These are phyloP conservation scores for Tuber microsphaerosporum DNA, from an alignment of 495 filamentous ascomycete genomes.

Conservation along the genomic window DNA sequence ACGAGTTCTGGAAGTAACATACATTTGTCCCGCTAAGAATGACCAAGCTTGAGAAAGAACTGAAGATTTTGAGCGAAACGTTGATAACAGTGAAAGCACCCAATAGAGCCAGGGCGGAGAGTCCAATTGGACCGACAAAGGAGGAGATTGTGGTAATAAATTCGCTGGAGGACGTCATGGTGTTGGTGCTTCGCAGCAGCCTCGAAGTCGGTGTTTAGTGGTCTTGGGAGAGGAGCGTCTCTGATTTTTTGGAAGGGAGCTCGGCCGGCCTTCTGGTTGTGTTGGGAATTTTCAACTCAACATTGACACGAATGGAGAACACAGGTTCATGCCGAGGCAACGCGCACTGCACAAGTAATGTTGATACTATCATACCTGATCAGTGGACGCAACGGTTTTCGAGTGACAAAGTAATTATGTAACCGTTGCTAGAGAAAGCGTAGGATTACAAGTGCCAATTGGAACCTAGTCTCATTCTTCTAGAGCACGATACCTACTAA, in stretches of 20 bases:
- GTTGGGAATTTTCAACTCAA: slow-evolving; percentile 4
- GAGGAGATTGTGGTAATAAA: slow-evolving; percentile 22
- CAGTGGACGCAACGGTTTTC: not conserved
- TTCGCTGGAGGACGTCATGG: slow-evolving; percentile 23
- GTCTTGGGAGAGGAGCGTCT: not conserved
- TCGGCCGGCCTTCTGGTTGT: not conserved
- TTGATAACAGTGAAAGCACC: slow-evolving; percentile 31
- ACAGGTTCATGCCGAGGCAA: not conserved
- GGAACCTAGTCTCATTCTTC: not conserved
- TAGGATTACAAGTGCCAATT: not conserved
- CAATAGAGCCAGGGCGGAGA: slow-evolving; percentile 28
- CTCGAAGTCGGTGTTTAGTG: not conserved
- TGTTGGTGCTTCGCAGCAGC: not conserved
- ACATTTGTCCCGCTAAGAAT: slow-evolving; percentile 59
- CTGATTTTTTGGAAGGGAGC: not conserved
- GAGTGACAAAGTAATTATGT: not conserved
- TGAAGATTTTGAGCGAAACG: slow-evolving; percentile 24
- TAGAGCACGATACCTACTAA: not conserved
- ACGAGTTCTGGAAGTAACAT: slow-evolving; percentile 31
- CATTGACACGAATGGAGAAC: not conserved
- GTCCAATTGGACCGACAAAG: slow-evolving; percentile 21
- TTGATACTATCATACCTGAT: not conserved
- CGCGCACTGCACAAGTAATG: not conserved
- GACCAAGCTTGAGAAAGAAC: slow-evolving; percentile 60
- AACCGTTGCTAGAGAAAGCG: not conserved